Base-by-base conservation (phyloP, 768 basidiomycete genomes). In the Pulveroboletus sp. region DNA sequence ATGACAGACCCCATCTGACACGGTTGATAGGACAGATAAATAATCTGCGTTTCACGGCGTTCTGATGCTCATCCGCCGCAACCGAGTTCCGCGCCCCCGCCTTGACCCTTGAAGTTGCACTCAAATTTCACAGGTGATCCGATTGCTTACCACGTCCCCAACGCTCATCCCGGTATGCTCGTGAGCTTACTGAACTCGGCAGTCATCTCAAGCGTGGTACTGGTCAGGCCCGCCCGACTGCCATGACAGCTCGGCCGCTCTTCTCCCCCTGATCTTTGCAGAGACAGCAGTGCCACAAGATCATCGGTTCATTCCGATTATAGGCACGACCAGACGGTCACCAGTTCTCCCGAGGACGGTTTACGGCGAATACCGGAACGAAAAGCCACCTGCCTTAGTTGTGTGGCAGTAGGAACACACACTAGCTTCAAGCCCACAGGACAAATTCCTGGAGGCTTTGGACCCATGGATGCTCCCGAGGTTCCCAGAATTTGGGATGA, bases 1-100 rank as follows among this genome's bases (percentile, higher is more conserved):
- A 40, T 51, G 59, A 59, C 52, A 57, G 54, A 40, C 38, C n/a
- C 49, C 59, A 61, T 63, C 61, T 63, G 61, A 62, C 60, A 62
- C 61, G 61, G 48, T 43, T 62, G 61, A 63, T 61, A 63, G 60
- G 58, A 47, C 56, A 23, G 43, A 43, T 27, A 42, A 43, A 51
- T 16, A 26, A 37, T 20, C 52, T 34, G 17, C 53, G 59, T 62
- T 61, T 61, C 59, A 62, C 59, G 59, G 59, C 48, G 45, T 48
- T 55, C 26, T 40, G 26, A 20, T 20, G 31, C 31, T 55, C 44
- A 37, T 62, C 60, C 58, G 58, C 58, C 58, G 58, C 20, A 43
- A n/a, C n/a, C n/a, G n/a, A n/a, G 43, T 56, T n/a, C 26, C 23
- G n/a, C n/a, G n/a, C n/a, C n/a, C n/a, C n/a, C n/a, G n/a, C n/a